Evolutionary conservation across 2,329 filamentous ascomycete species (phyloP).

Genomic region (Orbilia javanica): DNA sequence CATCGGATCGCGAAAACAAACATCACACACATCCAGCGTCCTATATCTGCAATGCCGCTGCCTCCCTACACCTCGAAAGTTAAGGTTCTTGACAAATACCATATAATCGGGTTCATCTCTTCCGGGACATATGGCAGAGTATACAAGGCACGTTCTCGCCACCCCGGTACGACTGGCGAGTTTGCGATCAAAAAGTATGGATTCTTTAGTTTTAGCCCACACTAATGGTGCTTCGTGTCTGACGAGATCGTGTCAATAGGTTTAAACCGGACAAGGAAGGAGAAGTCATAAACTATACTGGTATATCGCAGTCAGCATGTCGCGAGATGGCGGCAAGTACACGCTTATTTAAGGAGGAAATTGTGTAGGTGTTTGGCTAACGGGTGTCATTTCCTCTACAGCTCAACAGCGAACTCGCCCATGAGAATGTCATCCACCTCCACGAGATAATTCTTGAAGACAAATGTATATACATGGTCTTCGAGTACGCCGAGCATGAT

Average conservation of each 20-base stretch:
- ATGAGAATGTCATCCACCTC: slow-evolving; percentile 89
- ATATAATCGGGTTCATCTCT: slow-evolving; percentile 97
- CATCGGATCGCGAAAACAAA: slow-evolving; percentile 19
- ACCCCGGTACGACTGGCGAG: slow-evolving; percentile 79
- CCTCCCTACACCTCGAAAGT: slow-evolving; percentile 78
- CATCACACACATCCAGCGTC: slow-evolving; percentile 9
- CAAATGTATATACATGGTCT: slow-evolving; percentile 99
- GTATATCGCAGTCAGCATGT: slow-evolving; percentile 95
- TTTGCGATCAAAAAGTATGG: slow-evolving; percentile 96
- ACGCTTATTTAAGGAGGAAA: background rate
- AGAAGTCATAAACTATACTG: slow-evolving; percentile 92
- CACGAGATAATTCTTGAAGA: slow-evolving; percentile 97
- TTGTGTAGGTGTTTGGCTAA: background rate
- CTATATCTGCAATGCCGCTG: slow-evolving; percentile 43
- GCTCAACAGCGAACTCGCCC: slow-evolving; percentile 88
- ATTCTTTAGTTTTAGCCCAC: background rate
- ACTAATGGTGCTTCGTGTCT: background rate
- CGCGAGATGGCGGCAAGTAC: slow-evolving; percentile 82
- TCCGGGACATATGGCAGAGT: slow-evolving; percentile 98
- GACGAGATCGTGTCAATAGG: slow-evolving; percentile 64
- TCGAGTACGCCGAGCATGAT: slow-evolving; percentile 98
- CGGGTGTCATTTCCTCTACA: slow-evolving; percentile 5
- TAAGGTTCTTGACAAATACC: slow-evolving; percentile 90
- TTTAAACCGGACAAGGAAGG: slow-evolving; percentile 99
- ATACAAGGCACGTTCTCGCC: slow-evolving; percentile 81